phyloP scores from a whole-genome alignment of 2,329 filamentous ascomycete species.

The Aspergillus hortae region DNA sequence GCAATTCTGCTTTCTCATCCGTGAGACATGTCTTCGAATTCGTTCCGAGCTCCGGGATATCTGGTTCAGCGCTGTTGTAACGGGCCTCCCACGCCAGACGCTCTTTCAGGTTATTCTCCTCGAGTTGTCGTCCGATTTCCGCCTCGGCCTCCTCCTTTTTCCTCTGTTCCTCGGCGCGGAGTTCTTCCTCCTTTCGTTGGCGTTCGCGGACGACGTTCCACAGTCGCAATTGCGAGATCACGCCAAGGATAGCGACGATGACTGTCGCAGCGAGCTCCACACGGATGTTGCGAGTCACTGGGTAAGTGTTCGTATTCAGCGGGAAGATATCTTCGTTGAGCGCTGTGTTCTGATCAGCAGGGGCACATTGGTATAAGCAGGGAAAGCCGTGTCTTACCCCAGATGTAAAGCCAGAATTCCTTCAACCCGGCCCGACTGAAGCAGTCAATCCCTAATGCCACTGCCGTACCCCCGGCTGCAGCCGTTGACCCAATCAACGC shows the following conservation, averaged over 20 bases:
- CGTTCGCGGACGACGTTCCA: slow-evolving; percentile 72
- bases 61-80: slow-evolving; percentile 58
- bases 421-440: slow-evolving; percentile 87
- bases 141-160: slow-evolving; percentile 63
- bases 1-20: slow-evolving; percentile 12
- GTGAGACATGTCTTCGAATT: slow-evolving; percentile 10
- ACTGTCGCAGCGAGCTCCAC: slow-evolving; percentile 79
- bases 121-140: slow-evolving; percentile 60
- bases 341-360: slow-evolving; percentile 33
- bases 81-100: slow-evolving; percentile 67
- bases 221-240: slow-evolving; percentile 79
- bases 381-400: slow-evolving; percentile 52
- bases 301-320: slow-evolving; percentile 71
- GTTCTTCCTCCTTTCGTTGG: slow-evolving; percentile 44
- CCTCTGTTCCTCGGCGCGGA: slow-evolving; percentile 52
- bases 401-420: slow-evolving; percentile 94
- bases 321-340: slow-evolving; percentile 81
- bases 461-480: slow-evolving; percentile 75
- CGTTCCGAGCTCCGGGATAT: slow-evolving; percentile 23
- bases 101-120: slow-evolving; percentile 44
- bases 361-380: not conserved
- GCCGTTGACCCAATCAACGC: slow-evolving; percentile 72
- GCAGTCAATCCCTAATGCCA: slow-evolving; percentile 84
- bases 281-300: slow-evolving; percentile 77
- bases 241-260: slow-evolving; percentile 68